A percentile compares a stretch with the other conserved stretches of the same genome.
These are phyloP conservation scores for Karstenula rhodostoma DNA, from an alignment of 2,329 filamentous ascomycete genomes.

Conservation along the genomic window DNA sequence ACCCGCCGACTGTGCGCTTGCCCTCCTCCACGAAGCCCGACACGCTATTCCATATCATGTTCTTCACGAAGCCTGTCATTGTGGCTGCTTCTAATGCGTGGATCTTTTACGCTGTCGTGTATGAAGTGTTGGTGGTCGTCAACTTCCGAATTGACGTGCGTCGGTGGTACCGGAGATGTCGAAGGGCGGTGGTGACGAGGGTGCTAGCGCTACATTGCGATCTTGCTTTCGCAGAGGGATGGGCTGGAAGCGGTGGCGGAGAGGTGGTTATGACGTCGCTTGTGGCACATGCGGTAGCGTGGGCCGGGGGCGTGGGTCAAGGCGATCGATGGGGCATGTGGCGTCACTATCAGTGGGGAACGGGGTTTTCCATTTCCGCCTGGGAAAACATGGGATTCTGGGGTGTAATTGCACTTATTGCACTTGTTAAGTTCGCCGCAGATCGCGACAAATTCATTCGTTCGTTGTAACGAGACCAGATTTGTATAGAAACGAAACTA, in stretches of 20 bases:
- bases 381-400: not conserved
- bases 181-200: slow-evolving; percentile 5
- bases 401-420: not conserved
- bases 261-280: slow-evolving; percentile 38
- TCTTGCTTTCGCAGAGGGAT: slow-evolving; percentile 31
- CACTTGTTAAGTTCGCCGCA: not conserved
- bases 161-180: not conserved
- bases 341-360: slow-evolving; percentile 4
- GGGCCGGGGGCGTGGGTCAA: slow-evolving; percentile 1
- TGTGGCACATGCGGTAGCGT: slow-evolving; percentile 27
- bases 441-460: not conserved
- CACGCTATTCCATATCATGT: slow-evolving; percentile 50
- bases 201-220: slow-evolving; percentile 28
- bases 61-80: slow-evolving; percentile 46
- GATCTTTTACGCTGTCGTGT: not conserved
- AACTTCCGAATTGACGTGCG: not conserved
- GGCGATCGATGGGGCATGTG: slow-evolving; percentile 5
- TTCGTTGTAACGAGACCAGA: not conserved
- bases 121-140: not conserved
- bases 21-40: slow-evolving; percentile 49
- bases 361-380: not conserved
- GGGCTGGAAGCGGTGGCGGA: not conserved
- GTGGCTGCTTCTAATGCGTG: not conserved
- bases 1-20: slow-evolving; percentile 46
- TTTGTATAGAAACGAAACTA: not conserved